Base-by-base conservation (phyloP, 2,329 filamentous ascomycete genomes). In the Periconia macrospinosa region DNA sequence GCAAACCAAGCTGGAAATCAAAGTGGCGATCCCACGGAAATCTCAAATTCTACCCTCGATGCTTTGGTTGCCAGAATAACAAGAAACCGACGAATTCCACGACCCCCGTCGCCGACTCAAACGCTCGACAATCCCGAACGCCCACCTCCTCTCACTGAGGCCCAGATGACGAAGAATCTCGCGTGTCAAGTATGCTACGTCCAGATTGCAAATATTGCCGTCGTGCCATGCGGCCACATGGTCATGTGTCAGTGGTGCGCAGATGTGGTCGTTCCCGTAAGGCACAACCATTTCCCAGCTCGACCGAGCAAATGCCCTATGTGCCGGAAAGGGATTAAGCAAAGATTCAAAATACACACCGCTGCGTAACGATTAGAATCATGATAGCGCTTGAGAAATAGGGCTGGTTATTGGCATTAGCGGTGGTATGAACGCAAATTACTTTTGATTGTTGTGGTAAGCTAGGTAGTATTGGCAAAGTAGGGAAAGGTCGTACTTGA, bases 211-310 rank as follows among this genome's bases (percentile, higher is more conserved):
- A 78, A 83, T 54, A 78, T 78, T 7, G 81, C 79, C 2, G 68
- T 81, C 17, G 59, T 83, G 35, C 81, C 81, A 0, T 84, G 81
- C 55, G 81, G 81, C 0, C 81, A 84, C 63, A 73, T 82, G 56
- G 74, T 79, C 33, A 79, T 84, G 73, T 84, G 81, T 61, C 69
- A 75, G 40, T 84, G 80, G 80, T 84, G 81, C 58, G 80, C 79
- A 2, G 78, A 81, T 47, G 75, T 80, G 47, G 75, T 79, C 43
- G 73, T 79, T 33, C 80, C 80, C 2, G 70, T 75, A 1, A 72
- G 72, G 61, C 66, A 73, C 52, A 61, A 69, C 27, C 76, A 78
- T 60, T 63, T 76, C 30, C 77, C 78, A 17, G 47, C 60, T n/a
- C 64, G 71, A 15, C 58, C 57, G 14, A 71, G 69, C 3, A 74